Conservation (phyloP, 306 rosid species). For the Cucurbita maxima region DNA sequence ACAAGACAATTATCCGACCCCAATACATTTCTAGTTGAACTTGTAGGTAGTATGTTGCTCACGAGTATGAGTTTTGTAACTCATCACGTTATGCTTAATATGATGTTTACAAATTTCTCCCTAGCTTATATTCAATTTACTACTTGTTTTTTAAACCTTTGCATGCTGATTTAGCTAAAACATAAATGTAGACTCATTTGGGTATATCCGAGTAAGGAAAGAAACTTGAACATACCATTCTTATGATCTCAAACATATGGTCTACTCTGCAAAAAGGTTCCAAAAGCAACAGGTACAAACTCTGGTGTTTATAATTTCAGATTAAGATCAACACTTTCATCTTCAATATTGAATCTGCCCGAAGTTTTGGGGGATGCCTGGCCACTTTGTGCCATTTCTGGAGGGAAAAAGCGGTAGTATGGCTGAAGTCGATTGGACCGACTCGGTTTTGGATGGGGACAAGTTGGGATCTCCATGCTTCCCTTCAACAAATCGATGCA, state of each 20-base stretch:
- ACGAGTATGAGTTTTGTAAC: no score
- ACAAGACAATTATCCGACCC: no score
- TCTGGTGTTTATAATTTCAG: slow-evolving; percentile 38
- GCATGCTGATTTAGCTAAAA: background rate
- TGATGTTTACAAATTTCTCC: no score
- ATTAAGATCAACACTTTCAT: slow-evolving; percentile 52
- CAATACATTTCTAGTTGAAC: no score
- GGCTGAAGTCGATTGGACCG: slow-evolving; percentile 15
- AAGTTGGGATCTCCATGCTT: background rate
- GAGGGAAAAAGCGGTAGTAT: slow-evolving; percentile 31
- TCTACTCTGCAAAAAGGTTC: background rate
- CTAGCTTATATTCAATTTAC: background rate
- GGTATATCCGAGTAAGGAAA: background rate
- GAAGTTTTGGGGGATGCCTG: slow-evolving; percentile 13
- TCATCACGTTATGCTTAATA: no score
- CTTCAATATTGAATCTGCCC: slow-evolving; percentile 15
- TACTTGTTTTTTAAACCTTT: background rate
- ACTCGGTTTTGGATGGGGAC: background rate
- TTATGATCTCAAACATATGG: background rate
- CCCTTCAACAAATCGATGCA: background rate
- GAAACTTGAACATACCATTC: background rate
- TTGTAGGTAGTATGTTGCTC: no score
- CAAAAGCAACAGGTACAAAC: background rate
- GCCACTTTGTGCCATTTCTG: slow-evolving; percentile 23
- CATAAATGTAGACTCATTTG: background rate